Evolutionary conservation across 2,329 filamentous ascomycete species (phyloP).

Genomic region (Scorias spongiosa): DNA sequence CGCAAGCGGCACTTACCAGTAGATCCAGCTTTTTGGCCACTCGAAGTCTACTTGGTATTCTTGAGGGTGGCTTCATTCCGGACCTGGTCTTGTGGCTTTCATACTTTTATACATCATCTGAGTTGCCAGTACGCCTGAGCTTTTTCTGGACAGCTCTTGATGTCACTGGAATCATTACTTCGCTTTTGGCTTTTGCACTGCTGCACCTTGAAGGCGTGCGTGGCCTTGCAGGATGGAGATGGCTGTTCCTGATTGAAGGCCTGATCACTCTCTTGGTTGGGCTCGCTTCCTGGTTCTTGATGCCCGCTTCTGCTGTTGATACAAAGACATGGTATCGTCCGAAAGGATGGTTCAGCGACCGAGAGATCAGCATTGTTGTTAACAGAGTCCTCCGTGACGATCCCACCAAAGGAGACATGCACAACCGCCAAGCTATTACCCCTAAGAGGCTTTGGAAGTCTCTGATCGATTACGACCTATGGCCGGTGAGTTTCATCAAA

Average conservation of each 20-base stretch:
- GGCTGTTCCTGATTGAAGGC: constrained; percentile 20
- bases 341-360: constrained; percentile 49
- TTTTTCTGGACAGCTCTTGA: constrained; percentile 26
- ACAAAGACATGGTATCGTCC: constrained; percentile 44
- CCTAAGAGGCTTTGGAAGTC: constrained; percentile 34
- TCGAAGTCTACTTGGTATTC: constrained; percentile 10
- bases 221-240: constrained; percentile 12
- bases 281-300: constrained; percentile 19
- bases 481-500: constrained; percentile 4
- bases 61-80: constrained; percentile 11
- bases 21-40: constrained; percentile 14
- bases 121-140: constrained; percentile 26
- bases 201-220: constrained; percentile 14
- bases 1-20: constrained; percentile 21
- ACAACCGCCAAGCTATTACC: constrained; percentile 43
- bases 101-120: constrained; percentile 27
- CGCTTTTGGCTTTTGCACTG: constrained; percentile 15
- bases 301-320: constrained; percentile 41
- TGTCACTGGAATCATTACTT: constrained; percentile 16
- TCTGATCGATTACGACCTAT: constrained; percentile 45
- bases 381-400: constrained; percentile 49
- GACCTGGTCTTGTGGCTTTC: constrained; percentile 27
- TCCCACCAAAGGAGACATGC: constrained; percentile 38
- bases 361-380: constrained; percentile 48
- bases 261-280: constrained; percentile 16